A percentile compares a stretch with the other conserved stretches of the same genome.
These are phyloP conservation scores for Daldinia decipiens DNA, from an alignment of 495 filamentous ascomycete species.

Conservation along the genomic window DNA sequence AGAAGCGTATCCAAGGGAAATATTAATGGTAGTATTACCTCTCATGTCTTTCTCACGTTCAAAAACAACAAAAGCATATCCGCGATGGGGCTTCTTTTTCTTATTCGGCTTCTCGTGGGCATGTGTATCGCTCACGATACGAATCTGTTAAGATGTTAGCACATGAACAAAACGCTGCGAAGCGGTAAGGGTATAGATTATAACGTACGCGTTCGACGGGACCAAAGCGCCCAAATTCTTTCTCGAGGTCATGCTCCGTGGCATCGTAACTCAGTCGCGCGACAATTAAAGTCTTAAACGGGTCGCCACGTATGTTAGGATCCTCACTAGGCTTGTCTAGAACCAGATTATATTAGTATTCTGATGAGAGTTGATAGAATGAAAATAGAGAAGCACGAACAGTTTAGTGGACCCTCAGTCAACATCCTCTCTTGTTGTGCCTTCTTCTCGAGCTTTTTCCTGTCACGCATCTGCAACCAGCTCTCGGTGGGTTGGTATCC, in stretches of 20 bases:
- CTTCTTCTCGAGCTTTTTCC: conserved; percentile 81
- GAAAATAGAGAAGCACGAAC: conserved; percentile 61
- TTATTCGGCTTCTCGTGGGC: conserved; percentile 75
- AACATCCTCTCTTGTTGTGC: conserved; percentile 68
- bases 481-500: conserved; percentile 89
- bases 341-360: conserved; percentile 3
- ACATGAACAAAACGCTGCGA: conserved; percentile 2
- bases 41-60: conserved; percentile 99
- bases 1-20: conserved; percentile 52
- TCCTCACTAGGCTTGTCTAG: conserved; percentile 79
- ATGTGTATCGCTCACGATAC: conserved; percentile 77
- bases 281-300: conserved; percentile 95
- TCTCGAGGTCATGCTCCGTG: conserved; percentile 88
- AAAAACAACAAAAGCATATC: conserved; percentile 97
- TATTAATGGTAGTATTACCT: conserved; percentile 73
- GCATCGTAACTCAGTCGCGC: conserved; percentile 88
- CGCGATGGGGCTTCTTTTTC: conserved; percentile 84
- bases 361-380: conserved; percentile 22
- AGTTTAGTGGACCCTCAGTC: conserved; percentile 72
- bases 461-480: conserved; percentile 86
- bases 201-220: conserved; percentile 86
- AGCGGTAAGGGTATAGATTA: conserved; percentile 7
- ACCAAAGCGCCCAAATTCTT: conserved; percentile 93
- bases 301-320: conserved; percentile 86
- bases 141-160: conserved; percentile 69